Base-by-base conservation (phyloP, 164 flowering plant genomes). In the Stephania cephalantha region DNA sequence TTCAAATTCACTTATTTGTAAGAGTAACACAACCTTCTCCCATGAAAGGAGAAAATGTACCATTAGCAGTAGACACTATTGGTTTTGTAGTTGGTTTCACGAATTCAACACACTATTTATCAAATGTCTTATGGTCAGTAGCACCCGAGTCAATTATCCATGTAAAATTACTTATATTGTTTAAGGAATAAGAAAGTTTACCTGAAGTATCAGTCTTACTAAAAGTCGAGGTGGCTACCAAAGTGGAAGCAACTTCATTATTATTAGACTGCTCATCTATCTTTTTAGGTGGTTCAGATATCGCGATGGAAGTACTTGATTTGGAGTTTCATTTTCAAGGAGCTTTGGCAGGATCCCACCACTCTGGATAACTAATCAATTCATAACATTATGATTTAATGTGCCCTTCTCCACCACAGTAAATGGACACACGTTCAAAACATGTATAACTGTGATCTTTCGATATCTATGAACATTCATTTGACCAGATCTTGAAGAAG, bases 141-240 rank as follows among this genome's bases (percentile, higher is more conserved):
- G 75, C 44, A 67, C 71, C 72, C 0, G 72, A 30, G 66, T 76
- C 70, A 76, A 71, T 71, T 70, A 70, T 76, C 73, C 67, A 58
- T 72, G 8, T 31, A 72, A 17, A 63, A 76, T 71, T 0, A 46
- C 71, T 74, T 46, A 0, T 7, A 74, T 45, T 20, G 1, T 64
- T 48, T 46, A 71, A 68, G 3, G 63, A 22, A 74, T 66, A 15
- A 68, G 30, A 15, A 46, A 15, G 46, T 63, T 74, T 67, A 50
- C 46, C 77, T n/a, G n/a, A n/a, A 42, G 12, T 9, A 3, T 63
- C 46, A 11, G 35, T n/a, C 9, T 50, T 29, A 11, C n/a, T n/a
- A n/a, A n/a, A n/a, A n/a, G n/a, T n/a, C n/a, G n/a, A n/a, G n/a
- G 71, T 67, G 5, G 76, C 64, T 25, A 68, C 30, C 0, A 67